Evolutionary conservation across 257 asterid species (phyloP), one percentile per base, ranked within the genome.

Genomic region (Mentha longifolia): DNA sequence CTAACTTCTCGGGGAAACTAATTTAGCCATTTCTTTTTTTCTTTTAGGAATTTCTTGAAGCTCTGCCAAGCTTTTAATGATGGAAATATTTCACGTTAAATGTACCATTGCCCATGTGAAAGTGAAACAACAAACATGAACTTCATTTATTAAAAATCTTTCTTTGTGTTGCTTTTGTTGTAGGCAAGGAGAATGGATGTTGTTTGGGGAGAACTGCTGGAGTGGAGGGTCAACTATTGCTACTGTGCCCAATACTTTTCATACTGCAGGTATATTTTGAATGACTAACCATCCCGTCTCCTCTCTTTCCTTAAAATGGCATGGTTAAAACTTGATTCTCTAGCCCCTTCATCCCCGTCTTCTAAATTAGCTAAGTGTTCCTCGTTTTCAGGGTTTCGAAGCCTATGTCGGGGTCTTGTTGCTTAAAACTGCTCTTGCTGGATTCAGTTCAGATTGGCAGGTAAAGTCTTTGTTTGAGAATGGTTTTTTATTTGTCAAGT

Each of bases 191-290:
- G 98, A 84, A 93, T 93, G 97, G 98, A 93, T 71, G 96, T 93
- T 74, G 98, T 93, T 63, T 91, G 97, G 97, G 98, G 98, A 70
- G 98, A 93, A 91, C 98, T 70, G 92, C 98, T 35, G 98, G 97
- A 70, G 98, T 93, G 74, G 87, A 91, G 82, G 98, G 98, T 67
- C 98, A 93, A 80, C 74, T 93, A 75, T 80, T 87, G 84, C 67
- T 89, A 71, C 77, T 93, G 37, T 91, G 85, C 76, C 93, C 92
- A 61, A 69, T 93, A 50, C 89, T 93, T 47, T 91, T 93, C 59
- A 22, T 87, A 70, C 80, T 91, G 80, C 98, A 93, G 98, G 98
- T 89, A 86, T 89, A 86, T 20, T 25, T 45, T 35, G 61, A 47
- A 19, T 15, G 49, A 46, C 61, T 13, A 49, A 56, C 12, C 59